Conservation (phyloP, 768 basidiomycete genomes). For the Agrocybe chaxingu region DNA sequence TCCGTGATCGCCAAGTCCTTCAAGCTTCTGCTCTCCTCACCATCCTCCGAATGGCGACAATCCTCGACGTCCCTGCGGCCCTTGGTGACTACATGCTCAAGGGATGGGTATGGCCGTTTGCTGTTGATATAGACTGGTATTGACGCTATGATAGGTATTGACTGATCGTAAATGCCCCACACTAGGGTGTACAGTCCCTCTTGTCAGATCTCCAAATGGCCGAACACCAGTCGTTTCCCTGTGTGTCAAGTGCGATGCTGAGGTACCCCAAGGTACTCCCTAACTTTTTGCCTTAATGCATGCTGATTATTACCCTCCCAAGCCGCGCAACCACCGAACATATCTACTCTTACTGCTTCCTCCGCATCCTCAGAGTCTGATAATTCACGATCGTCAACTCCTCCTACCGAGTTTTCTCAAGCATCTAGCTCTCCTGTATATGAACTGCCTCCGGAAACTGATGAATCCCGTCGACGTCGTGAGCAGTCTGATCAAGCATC, state of each 20-base stretch:
- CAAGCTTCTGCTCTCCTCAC: too few species aligned
- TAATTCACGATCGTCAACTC: conserved; percentile 66
- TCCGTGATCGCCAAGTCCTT: too few species aligned
- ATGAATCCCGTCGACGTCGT: conserved; percentile 62
- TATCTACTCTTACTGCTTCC: background rate
- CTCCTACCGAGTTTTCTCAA: conserved; percentile 73
- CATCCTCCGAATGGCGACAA: conserved; percentile 38
- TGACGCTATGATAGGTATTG: conserved; percentile 39
- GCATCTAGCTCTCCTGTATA: conserved; percentile 60
- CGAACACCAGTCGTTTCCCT: conserved; percentile 42
- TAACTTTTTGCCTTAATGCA: background rate
- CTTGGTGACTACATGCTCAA: conserved; percentile 73
- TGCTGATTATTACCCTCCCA: conserved; percentile 1
- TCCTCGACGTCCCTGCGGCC: conserved; percentile 55
- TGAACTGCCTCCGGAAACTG: conserved; percentile 61
- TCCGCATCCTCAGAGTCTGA: conserved; percentile 44
- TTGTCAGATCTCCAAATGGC: conserved; percentile 68
- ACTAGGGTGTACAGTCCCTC: conserved; percentile 56
- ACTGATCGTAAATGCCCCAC: conserved; percentile 64
- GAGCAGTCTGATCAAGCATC: conserved; percentile 82
- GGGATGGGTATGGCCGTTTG: conserved; percentile 56
- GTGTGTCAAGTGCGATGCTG: conserved; percentile 61
- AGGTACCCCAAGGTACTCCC: conserved; percentile 28
- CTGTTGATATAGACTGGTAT: background rate
- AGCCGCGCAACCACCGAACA: background rate